Percentiles rank a stretch among this genome's conserved stretches.
Evolutionary conservation across 805 yeast genomes (phyloP).

Genomic region (Kodamaea hsintzibuensis): DNA sequence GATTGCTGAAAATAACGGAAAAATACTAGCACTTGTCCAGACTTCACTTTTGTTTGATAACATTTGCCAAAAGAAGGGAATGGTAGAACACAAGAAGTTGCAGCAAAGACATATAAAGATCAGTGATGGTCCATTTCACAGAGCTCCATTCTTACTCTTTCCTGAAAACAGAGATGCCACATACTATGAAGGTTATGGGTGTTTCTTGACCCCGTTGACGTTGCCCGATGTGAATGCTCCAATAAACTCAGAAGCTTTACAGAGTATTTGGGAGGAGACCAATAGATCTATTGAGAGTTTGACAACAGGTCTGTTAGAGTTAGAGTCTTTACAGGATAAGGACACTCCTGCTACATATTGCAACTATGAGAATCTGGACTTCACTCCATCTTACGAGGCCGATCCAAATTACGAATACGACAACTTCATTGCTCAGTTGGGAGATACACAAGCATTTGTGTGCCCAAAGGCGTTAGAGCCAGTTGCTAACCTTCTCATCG

Average conservation of each 20-base stretch:
- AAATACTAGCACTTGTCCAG: slow-evolving; percentile 30
- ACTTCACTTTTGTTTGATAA: slow-evolving; percentile 64
- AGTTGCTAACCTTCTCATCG: slow-evolving; percentile 36
- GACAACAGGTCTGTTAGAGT: background rate
- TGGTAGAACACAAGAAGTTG: slow-evolving; percentile 41
- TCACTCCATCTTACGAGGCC: slow-evolving; percentile 27
- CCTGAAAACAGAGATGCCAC: slow-evolving; percentile 45
- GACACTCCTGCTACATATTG: background rate
- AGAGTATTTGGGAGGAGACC: background rate
- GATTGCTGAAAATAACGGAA: slow-evolving; percentile 21
- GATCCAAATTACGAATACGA: slow-evolving; percentile 51
- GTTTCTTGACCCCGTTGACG: slow-evolving; percentile 60
- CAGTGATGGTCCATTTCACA: slow-evolving; percentile 83
- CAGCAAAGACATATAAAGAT: slow-evolving; percentile 67
- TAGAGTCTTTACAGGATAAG: background rate
- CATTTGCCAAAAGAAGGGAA: slow-evolving; percentile 55
- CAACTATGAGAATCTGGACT: slow-evolving; percentile 10
- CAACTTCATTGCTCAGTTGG: slow-evolving; percentile 55
- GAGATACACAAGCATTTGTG: slow-evolving; percentile 46
- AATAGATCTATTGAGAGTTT: background rate
- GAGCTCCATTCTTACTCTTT: slow-evolving; percentile 71
- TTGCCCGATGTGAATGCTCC: slow-evolving; percentile 68
- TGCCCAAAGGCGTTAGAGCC: slow-evolving; percentile 47
- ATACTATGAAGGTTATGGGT: slow-evolving; percentile 52
- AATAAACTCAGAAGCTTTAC: background rate